These are phyloP conservation scores for Xylaria palmicola DNA, from an alignment of 495 filamentous ascomycete species.

Conservation along the genomic window DNA sequence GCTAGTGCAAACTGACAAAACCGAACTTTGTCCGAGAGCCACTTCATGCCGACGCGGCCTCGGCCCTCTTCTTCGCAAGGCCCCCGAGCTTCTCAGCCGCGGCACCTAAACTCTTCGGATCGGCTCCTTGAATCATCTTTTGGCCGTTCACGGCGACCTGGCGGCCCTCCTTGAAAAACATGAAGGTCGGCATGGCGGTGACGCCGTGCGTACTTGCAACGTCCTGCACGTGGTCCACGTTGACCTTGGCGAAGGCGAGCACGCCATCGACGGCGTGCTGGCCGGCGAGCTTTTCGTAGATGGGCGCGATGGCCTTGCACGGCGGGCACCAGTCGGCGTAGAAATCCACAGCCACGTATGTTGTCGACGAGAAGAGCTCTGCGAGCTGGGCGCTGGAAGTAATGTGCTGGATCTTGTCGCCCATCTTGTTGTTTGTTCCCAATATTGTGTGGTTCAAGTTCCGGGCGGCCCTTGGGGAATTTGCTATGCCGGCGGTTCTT, in stretches of 20 bases:
- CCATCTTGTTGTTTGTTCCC: constrained; percentile 14
- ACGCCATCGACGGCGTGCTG: constrained; percentile 39
- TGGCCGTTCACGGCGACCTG: constrained; percentile 60
- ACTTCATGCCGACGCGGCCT: constrained; percentile 1
- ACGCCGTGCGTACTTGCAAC: constrained; percentile 47
- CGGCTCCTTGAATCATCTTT: constrained; percentile 36
- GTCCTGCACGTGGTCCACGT: constrained; percentile 54
- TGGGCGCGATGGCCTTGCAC: constrained; percentile 66
- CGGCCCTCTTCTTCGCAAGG: constrained; percentile 31
- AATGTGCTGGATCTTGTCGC: constrained; percentile 30
- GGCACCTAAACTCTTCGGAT: constrained; percentile 30
- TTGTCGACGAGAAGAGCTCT: constrained; percentile 32
- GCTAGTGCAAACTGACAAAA: neutral
- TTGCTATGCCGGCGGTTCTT: neutral
- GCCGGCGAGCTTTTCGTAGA: constrained; percentile 52
- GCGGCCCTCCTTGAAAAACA: constrained; percentile 74
- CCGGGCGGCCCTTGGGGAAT: neutral
- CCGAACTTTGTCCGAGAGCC: neutral
- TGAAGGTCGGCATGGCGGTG: constrained; percentile 74
- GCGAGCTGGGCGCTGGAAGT: constrained; percentile 31
- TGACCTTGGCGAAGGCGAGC: constrained; percentile 59
- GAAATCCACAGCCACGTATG: constrained; percentile 49
- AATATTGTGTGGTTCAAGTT: neutral
- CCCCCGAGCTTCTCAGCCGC: constrained; percentile 34
- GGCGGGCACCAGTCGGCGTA: constrained; percentile 66